Evolutionary conservation across 192 early-diverging fungal genomes (phyloP).

Genomic region (Coemansia sp.): DNA sequence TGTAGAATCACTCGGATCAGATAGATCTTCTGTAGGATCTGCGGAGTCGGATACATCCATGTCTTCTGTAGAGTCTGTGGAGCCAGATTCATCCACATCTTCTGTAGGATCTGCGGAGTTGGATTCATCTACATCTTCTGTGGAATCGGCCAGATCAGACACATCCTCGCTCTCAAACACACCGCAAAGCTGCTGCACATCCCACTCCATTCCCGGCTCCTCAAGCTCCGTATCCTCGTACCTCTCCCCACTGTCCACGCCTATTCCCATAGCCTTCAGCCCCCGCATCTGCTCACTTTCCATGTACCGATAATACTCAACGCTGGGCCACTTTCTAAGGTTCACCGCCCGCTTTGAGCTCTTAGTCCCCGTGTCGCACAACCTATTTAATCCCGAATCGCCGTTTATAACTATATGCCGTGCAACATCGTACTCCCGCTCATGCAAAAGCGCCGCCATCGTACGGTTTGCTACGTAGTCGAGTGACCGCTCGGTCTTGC

Average conservation of each 20-base stretch:
- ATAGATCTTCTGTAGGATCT: no score
- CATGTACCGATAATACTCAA: constrained; percentile 15
- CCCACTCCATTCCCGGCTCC: constrained; percentile 38
- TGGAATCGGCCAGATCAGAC: background rate
- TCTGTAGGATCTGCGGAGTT: background rate
- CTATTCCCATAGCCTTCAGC: constrained; percentile 15
- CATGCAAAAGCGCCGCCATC: constrained; percentile 17
- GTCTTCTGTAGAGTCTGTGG: background rate
- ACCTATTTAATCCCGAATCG: background rate
- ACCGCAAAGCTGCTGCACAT: constrained; percentile 14
- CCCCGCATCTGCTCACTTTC: constrained; percentile 3
- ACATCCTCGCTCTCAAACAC: background rate
- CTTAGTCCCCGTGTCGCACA: background rate
- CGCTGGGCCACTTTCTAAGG: constrained; percentile 19
- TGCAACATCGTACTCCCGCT: constrained; percentile 17
- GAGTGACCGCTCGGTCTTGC: background rate
- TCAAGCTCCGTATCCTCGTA: constrained; percentile 14
- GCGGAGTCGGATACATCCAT: constrained; percentile 17
- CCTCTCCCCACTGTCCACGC: background rate
- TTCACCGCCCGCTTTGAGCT: background rate
- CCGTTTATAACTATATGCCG: constrained; percentile 23
- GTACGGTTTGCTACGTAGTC: constrained; percentile 14
- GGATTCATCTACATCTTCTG: constrained; percentile 6
- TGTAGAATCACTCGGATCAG: background rate
- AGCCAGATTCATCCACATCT: background rate